Base-by-base conservation (phyloP, 169 alveolate species). In the Condylostoma magnum region DNA sequence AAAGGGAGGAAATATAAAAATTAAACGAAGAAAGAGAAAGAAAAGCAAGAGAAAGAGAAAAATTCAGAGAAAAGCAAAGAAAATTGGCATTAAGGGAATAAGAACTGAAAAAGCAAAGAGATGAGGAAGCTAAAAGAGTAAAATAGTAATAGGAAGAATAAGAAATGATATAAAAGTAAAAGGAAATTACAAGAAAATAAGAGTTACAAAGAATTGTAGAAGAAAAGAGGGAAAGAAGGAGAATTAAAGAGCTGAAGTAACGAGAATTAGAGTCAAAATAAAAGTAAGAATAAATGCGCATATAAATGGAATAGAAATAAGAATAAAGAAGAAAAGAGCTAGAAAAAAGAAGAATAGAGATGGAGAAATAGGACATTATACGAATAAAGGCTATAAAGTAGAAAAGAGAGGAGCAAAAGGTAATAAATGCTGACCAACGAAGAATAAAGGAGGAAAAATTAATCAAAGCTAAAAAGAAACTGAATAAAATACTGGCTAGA, bases 11-110 rank as follows among this genome's bases (percentile, higher is more conserved):
- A n/a, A 74, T 80, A 1, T 58, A 65, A 44, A 55, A 67, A 22
- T 46, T 65, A 47, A 72, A 74, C 65, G 83, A 80, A 69, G 80
- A 74, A 66, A 80, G 74, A 67, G 60, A n/a, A 48, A 67, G 48
- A 47, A 43, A 37, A 2, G 79, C 58, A 25, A 37, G 50, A 48
- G 31, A 72, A 57, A 41, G 72, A 15, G 80, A 72, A 43, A 15
- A 27, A 15, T 48, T 38, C 50, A 60, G 77, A 28, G 31, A 28
- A 44, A 28, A 60, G 66, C 18, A 77, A 53, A 46, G 54, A 30
- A 52, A 50, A 30, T 3, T 47, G 41, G 53, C n/a, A 47, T 34
- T 44, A 18, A 36, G 65, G n/a, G 67, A 53, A 25, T 27, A 70
- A 50, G 66, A 30, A 55, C 20, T 28, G 34, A 47, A 56, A 25